These are phyloP conservation scores for Raphanus hybrid DNA, from an alignment of 441 rosid species.

Conservation along the genomic window DNA sequence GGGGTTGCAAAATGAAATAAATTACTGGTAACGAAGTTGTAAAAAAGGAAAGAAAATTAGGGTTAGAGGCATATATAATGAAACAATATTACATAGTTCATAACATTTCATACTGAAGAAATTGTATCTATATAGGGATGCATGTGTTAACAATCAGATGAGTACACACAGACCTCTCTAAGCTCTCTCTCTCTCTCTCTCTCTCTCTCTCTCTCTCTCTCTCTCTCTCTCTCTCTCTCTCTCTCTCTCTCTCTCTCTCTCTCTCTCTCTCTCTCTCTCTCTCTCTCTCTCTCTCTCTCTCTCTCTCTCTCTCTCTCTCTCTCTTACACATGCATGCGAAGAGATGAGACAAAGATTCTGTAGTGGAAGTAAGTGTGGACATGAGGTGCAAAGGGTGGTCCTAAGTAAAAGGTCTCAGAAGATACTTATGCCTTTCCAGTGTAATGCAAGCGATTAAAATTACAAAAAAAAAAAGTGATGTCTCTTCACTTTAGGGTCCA, in stretches of 20 bases:
- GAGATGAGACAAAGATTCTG: conserved; percentile 44
- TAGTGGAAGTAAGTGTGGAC: conserved; percentile 39
- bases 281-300: no score
- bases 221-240: no score
- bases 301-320: no score
- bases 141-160: no score
- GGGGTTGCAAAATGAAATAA: neutral
- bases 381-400: conserved; percentile 42
- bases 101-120: neutral
- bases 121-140: no score
- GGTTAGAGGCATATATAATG: neutral
- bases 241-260: no score
- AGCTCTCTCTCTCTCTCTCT: no score
- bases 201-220: no score
- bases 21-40: neutral
- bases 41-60: neutral
- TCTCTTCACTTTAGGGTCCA: conserved; percentile 45
- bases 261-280: no score
- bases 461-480: conserved; percentile 36
- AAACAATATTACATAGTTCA: neutral
- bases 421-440: conserved; percentile 41
- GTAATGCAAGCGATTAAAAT: conserved; percentile 34
- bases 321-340: conserved; percentile 35
- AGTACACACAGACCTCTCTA: no score
- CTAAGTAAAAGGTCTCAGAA: conserved; percentile 33